Base-by-base conservation (phyloP, 768 basidiomycete species). In the Piloderma croceum region DNA sequence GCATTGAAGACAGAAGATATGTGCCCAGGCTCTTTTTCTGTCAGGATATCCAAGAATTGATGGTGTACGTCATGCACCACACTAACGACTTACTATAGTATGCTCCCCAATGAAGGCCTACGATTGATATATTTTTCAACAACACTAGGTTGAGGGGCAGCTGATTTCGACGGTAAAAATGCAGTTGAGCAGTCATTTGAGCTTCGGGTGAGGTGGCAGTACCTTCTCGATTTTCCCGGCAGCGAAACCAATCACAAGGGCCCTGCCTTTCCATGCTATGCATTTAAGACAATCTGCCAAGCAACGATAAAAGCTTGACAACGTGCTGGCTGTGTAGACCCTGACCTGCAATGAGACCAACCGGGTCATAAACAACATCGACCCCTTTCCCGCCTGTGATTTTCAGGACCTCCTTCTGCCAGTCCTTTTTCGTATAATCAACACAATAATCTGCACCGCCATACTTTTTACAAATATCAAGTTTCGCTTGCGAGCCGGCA, bases 261-360 rank as follows among this genome's bases (percentile, higher is more conserved):
- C 82, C 11, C 94, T 77, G 1, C 93, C 91, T 58, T 93, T 92
- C 82, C 93, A 97, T 1, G 85, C 87, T 42, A 92, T 88, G 58
- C 91, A 94, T 58, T 93, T 98, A 42, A 97, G 57, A 34, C 75
- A 83, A 58, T 90, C 91, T 88, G 33, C 10, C 15, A 17, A 36
- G 4, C 29, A 25, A 27, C 33, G 11, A 23, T 5, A 32, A 23
- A 24, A 12, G 51, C 62, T 34, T 51, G n/a, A n/a, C n/a, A n/a
- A n/a, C n/a, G n/a, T n/a, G n/a, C n/a, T n/a, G n/a, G n/a, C n/a
- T n/a, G n/a, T n/a, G n/a, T 15, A 29, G 9, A 29, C 27, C 27
- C 27, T 29, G 27, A 75, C 81, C 83, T 57, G 72, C 71, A 43
- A 91, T 81, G 50, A 80, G 67, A 1, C 89, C 89, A 23, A 93